phyloP scores from a whole-genome alignment of 2,329 filamentous ascomycete species.

The Pseudohalonectria lignicola region DNA sequence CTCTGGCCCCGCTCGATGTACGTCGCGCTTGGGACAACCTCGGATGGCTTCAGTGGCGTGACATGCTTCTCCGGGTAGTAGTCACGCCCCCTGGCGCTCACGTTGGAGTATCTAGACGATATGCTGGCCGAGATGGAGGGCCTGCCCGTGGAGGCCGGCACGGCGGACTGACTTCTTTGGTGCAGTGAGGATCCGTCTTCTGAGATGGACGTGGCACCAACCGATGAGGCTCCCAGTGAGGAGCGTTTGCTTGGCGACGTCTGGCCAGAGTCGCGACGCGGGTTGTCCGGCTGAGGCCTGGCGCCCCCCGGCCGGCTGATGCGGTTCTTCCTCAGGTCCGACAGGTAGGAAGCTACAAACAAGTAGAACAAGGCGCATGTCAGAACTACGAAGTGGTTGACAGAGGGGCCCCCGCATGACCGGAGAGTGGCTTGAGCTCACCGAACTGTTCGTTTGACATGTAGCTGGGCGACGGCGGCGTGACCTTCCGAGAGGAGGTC shows the following conservation, averaged over 20 bases:
- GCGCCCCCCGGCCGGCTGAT: constrained; percentile 59
- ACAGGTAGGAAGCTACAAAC: constrained; percentile 53
- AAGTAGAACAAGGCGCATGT: neutral
- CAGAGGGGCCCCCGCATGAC: neutral
- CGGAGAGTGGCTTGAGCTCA: constrained; percentile 21
- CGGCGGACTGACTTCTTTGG: constrained; percentile 10
- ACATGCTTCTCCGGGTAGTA: constrained; percentile 35
- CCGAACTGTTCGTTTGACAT: constrained; percentile 60
- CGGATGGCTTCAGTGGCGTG: constrained; percentile 39
- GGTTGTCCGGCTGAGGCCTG: constrained; percentile 42
- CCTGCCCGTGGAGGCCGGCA: constrained; percentile 13
- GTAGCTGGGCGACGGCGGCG: constrained; percentile 50
- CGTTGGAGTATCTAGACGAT: constrained; percentile 37
- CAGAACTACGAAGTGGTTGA: constrained; percentile 2
- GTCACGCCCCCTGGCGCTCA: constrained; percentile 33
- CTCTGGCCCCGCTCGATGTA: constrained; percentile 66
- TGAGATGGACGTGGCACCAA: constrained; percentile 15
- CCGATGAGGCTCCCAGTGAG: constrained; percentile 15
- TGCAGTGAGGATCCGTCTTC: constrained; percentile 20
- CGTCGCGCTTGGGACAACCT: constrained; percentile 52
- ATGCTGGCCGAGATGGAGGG: constrained; percentile 35
- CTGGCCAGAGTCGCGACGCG: constrained; percentile 21
- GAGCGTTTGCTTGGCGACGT: constrained; percentile 16
- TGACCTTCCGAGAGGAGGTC: constrained; percentile 36
- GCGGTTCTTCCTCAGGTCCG: constrained; percentile 58